Evolutionary conservation across 495 filamentous ascomycete species (phyloP), one percentile per base, ranked within the genome.

Genomic region (Alectoria sarmentosa): DNA sequence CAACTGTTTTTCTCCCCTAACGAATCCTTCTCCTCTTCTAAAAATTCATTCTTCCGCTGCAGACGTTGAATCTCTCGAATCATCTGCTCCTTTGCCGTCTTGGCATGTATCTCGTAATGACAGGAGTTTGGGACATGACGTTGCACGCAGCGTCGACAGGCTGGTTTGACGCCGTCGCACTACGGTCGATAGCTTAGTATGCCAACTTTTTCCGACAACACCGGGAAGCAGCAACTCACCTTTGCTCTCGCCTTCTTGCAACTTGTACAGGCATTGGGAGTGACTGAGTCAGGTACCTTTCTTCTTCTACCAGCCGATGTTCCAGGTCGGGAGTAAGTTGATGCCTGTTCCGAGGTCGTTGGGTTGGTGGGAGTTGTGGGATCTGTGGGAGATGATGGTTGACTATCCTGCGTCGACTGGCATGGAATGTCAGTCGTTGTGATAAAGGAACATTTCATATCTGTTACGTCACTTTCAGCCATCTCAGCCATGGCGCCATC

Each of bases 221-320:
- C 15, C 6, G 28, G 3, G 49, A 26, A 28, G 10, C 11, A 21
- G 23, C 30, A 19, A 30, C 58, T 38, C 48, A 73, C 71, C 64
- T 73, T 73, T 42, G 71, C 66, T 48, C 71, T 62, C 13, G 71
- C 71, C 38, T 67, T 73, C 49, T 73, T 73, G 64, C 71, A 73
- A 28, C 64, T 73, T 17, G 66, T 73, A 60, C 71, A 73, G n/a
- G 71, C 71, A 44, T 73, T 73, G 7, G 61, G 69, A 46, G 71
- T 71, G 2, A 73, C 69, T 34, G 72, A 70, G 38, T 57, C 63
- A 21, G 71, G 70, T 42, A 70, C 68, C 38, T 63, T 66, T 39
- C 71, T 58, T 52, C 39, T 71, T 48, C 65, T 61, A n/a, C 63
- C 39, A 28, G n/a, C 38, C 7, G 41, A 39, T 26, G 41, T 54